Conservation (phyloP, 169 alveolate genomes). For the Haemoproteus tartakovskyi region DNA sequence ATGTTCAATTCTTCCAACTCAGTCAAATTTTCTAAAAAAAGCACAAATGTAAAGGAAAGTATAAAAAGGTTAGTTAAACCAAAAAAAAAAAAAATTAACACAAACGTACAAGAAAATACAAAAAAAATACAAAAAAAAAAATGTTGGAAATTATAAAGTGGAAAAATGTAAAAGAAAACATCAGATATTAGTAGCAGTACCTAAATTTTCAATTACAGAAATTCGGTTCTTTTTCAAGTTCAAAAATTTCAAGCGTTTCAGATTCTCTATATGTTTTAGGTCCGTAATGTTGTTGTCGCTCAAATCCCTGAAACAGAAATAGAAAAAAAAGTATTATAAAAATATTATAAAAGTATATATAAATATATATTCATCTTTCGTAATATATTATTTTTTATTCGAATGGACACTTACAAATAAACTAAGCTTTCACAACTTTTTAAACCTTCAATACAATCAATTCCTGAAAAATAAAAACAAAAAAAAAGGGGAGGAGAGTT, state of each 20-base stretch:
- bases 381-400: background rate
- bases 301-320: constrained; percentile 16
- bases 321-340: background rate
- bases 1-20: constrained; percentile 42
- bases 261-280: constrained; percentile 28
- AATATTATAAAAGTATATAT: background rate
- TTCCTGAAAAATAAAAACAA: constrained; percentile 18
- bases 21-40: constrained; percentile 5
- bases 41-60: background rate
- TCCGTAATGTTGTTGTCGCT: constrained; percentile 28
- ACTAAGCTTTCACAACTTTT: constrained; percentile 36
- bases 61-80: background rate
- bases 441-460: constrained; percentile 33
- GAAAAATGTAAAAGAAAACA: background rate
- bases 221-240: constrained; percentile 49
- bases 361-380: background rate
- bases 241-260: constrained; percentile 22
- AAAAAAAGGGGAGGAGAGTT: too few relatives aligned
- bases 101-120: background rate
- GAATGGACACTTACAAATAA: constrained; percentile 31
- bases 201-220: constrained; percentile 43
- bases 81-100: background rate
- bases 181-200: constrained; percentile 1
- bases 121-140: background rate
- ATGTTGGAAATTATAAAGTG: too few relatives aligned